Conservation (phyloP, 345 rosid genomes). For the Sisymbrium irio region DNA sequence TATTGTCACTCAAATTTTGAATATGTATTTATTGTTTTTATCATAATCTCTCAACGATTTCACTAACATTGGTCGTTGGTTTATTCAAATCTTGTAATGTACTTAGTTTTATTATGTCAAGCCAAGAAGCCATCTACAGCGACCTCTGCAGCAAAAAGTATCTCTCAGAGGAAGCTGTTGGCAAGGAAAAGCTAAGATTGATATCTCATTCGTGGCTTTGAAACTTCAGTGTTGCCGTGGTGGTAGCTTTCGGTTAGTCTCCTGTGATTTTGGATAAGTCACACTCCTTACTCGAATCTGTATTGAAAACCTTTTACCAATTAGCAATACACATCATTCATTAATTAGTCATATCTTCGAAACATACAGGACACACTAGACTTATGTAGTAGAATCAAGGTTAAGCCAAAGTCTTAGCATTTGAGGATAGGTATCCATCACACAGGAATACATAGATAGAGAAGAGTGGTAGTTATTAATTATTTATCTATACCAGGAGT, state of each 20-base stretch:
- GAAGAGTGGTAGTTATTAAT: slow-evolving; percentile 6
- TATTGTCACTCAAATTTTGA: no score
- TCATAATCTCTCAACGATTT: slow-evolving; percentile 2
- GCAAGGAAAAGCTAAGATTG: slow-evolving; percentile 53
- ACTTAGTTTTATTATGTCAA: slow-evolving; percentile 53
- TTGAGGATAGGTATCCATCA: not conserved
- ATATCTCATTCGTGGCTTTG: slow-evolving; percentile 68
- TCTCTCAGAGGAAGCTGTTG: not conserved
- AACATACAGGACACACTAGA: slow-evolving; percentile 15
- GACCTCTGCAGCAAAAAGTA: no score
- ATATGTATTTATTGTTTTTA: not conserved
- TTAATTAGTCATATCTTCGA: not conserved
- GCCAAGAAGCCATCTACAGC: slow-evolving; percentile 39
- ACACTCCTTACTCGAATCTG: slow-evolving; percentile 31
- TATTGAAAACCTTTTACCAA: slow-evolving; percentile 25
- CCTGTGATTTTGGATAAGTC: slow-evolving; percentile 17
- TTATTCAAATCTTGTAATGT: slow-evolving; percentile 5
- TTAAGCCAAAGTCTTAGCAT: not conserved
- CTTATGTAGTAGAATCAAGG: not conserved
- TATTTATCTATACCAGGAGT: slow-evolving; percentile 20
- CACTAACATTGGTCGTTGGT: not conserved
- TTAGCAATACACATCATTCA: slow-evolving; percentile 16
- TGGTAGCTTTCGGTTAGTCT: slow-evolving; percentile 20
- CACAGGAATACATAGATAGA: slow-evolving; percentile 10
- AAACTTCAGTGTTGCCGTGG: slow-evolving; percentile 44